These are phyloP conservation scores for Lentinula raphanica DNA, from an alignment of 768 basidiomycete species.

Conservation along the genomic window DNA sequence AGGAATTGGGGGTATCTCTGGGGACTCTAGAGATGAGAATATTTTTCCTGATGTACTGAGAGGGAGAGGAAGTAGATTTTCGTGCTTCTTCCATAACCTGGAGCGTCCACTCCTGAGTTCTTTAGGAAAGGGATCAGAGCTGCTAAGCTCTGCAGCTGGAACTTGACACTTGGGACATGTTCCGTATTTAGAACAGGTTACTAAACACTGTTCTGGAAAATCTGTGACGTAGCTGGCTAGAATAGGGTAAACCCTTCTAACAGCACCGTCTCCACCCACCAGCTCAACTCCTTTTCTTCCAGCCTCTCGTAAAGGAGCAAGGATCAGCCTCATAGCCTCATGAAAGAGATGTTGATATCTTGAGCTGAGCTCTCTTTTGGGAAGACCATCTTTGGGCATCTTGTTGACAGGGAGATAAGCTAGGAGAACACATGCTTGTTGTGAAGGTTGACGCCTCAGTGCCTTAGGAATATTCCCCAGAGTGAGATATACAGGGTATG, in stretches of 20 bases:
- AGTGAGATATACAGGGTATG: constrained; percentile 30
- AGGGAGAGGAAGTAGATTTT: background rate
- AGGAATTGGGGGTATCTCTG: too few species aligned
- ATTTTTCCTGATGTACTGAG: too few species aligned
- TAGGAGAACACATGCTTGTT: too few species aligned
- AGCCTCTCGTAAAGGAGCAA: background rate
- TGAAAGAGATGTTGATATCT: background rate
- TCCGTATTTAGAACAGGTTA: background rate
- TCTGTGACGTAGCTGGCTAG: background rate
- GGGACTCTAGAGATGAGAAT: too few species aligned
- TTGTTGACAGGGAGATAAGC: too few species aligned
- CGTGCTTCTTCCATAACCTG: background rate
- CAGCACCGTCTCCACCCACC: constrained; percentile 5
- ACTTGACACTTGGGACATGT: background rate
- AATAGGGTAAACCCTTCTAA: too few species aligned
- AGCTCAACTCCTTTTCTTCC: constrained; percentile 6
- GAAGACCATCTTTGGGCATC: too few species aligned
- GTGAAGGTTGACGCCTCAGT: too few species aligned
- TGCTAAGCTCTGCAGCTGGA: background rate
- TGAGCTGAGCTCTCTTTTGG: too few species aligned
- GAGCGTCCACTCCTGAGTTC: background rate
- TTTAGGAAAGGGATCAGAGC: background rate
- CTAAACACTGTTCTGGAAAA: background rate
- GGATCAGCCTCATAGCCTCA: background rate
- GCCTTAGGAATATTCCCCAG: too few species aligned